Conservation (phyloP, 164 flowering plant species). For the grape (Vitis vinifera) region ASM3070453v1 NC_081808.1:19975001-19975500, state of each 20-base stretch:
- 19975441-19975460: constrained; percentile 1
- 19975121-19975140: no score
- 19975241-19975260: constrained; percentile 2
- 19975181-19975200: background rate
- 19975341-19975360: background rate
- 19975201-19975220: constrained; percentile 16
- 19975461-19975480: constrained; percentile 19
- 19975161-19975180: background rate
- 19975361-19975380: constrained; percentile 18
- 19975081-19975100: background rate
- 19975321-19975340: background rate
- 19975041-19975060: no score
- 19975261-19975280: constrained; percentile 17
- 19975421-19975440: constrained; percentile 48
- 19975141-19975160: no score
- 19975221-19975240: constrained; percentile 29
- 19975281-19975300: background rate
- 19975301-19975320: background rate
- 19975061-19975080: background rate
- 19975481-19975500: constrained; percentile 20
- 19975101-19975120: background rate
- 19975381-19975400: constrained; percentile 18
- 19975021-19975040: no score
- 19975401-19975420: constrained; percentile 28
- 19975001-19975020: background rate